Evolutionary conservation across 2,329 filamentous ascomycete species (phyloP), one percentile per base, ranked within the genome.

Genomic region (Coniochaeta ligniaria): DNA sequence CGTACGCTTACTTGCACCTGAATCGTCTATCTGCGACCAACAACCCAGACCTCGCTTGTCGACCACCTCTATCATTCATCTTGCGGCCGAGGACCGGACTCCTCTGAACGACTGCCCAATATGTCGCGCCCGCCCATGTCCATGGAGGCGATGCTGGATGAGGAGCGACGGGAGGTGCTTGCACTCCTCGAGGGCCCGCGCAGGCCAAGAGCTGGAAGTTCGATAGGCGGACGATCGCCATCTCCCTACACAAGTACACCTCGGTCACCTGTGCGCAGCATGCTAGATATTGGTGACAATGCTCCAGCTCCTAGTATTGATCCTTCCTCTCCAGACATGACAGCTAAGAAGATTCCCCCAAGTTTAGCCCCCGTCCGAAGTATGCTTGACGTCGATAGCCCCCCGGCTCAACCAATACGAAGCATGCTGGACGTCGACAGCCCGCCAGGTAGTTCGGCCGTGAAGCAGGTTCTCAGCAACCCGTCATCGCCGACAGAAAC

Each of bases 81-180:
- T n/a, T 31, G 24, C 47, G 24, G 47, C 47, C 47, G 47, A 52
- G 47, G 47, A 52, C 47, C 47, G 47, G 14, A 52, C 26, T 28
- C 47, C 47, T 52, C 47, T 22, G 24, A 17, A 3, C 47, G 26
- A 45, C 52, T 43, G 64, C 62, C 61, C 69, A 67, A 31, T 61
- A 75, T 75, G 73, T 65, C 71, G 56, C 68, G 64, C 57, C 74
- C 75, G 58, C 76, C 78, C 22, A 91, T 91, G 87, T 92, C 89
- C 69, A 84, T 93, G 69, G 90, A 92, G 75, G 84, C 88, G 57
- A 84, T 87, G 65, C 80, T 92, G 64, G 90, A 92, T 70, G 87
- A 92, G 77, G 90, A 94, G 78, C 83, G 89, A 63, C 80, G 81
- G 64, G 89, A 91, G 74, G 86, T 92, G 43, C 78, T 92, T 65